Base-by-base conservation (phyloP, 2,329 filamentous ascomycete species). In the Xylariaceae sp. region DNA sequence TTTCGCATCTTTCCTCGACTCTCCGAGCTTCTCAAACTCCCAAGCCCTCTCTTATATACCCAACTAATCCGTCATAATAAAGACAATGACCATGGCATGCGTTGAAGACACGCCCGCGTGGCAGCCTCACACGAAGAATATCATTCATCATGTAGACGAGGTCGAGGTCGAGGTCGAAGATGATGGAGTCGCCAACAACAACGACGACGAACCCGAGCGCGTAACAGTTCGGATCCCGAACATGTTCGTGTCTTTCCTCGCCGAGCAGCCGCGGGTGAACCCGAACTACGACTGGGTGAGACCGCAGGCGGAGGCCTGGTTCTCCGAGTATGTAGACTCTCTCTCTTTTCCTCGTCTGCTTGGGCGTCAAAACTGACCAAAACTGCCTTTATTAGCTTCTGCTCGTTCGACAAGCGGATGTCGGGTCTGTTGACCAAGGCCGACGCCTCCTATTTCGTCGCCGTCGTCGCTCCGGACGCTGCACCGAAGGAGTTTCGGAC, bases 401-500 rank as follows among this genome's bases (percentile, higher is more conserved):
- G 44, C 27, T 34, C 34, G 0, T 42, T 45, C 6, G 41, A 42
- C 17, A 9, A 31, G 18, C 39, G 16, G 29, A 47, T 34, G 38
- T 38, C 35, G 5, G 9, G 14, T 9, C 15, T 16, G 9, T 33
- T 47, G 23, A 39, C 3, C 15, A 44, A 40, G 32, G 38, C 38
- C 7, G 41, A 45, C 23, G 41, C 44, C 31, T 38, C 41, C 2
- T 47, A 47, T 31, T 47, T 44, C 14, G 36, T 47, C 16, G 41
- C 41, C 6, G 31, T 47, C 13, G 13, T 35, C 7, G 42, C 42
- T 3, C 44, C 44, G 3, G 38, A 42, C 2, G 44, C 44, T 6
- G 11, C 13, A 7, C 11, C 5, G 13, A 9, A 4, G 7, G 35
- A 36, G 14, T 48, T 31, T 9, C 29, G 43, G 28, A 48, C 45